Evolutionary conservation across 78 protist species (phyloP), one percentile per base, ranked within the genome.

Genomic region (Guillardia theta): DNA sequence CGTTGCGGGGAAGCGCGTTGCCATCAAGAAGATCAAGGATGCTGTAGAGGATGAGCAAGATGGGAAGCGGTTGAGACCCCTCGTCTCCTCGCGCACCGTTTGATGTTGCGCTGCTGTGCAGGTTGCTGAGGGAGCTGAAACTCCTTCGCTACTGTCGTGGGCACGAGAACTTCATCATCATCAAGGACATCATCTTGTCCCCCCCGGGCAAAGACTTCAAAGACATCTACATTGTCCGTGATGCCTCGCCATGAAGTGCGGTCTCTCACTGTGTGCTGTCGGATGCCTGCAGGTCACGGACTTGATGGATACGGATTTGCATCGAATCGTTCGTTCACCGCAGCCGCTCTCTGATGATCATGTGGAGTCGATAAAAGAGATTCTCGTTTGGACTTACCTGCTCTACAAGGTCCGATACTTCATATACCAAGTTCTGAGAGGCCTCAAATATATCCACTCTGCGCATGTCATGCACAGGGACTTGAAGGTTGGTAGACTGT

Each of bases 241-340:
- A 24, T 30, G 21, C 70, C 70, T 58, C 70, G 27, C 70, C 70
- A 27, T 30, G 6, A 3, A 58, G 30, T 15, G 30, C 30, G 58
- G 39, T 58, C 4, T 27, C 70, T 1, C 70, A 3, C 39, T 58
- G 70, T 92, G 46, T 27, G 24, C 92, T 21, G 94, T 58, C 6
- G n/a, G n/a, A n/a, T n/a, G n/a, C n/a, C n/a, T n/a, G 70, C 70
- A 58, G 70, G 70, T 99, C 21, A 96, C 97, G 22, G 99, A 97
- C 43, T 96, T 98, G 46, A 97, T 99, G 98, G 99, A 99, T 93
- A 98, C 99, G 19, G 99, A 99, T 93, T 94, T 99, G 43, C 95
- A 96, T 64, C 96, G 97, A 64, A 97, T 99, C 21, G 45, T 78
- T 18, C 90, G 90, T n/a, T 78, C 90, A 43, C 90, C 45, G 5